Evolutionary conservation across 2,329 filamentous ascomycete genomes (phyloP), one percentile per base, ranked within the genome.

Genomic region (Sclerotiophoma versabilis): DNA sequence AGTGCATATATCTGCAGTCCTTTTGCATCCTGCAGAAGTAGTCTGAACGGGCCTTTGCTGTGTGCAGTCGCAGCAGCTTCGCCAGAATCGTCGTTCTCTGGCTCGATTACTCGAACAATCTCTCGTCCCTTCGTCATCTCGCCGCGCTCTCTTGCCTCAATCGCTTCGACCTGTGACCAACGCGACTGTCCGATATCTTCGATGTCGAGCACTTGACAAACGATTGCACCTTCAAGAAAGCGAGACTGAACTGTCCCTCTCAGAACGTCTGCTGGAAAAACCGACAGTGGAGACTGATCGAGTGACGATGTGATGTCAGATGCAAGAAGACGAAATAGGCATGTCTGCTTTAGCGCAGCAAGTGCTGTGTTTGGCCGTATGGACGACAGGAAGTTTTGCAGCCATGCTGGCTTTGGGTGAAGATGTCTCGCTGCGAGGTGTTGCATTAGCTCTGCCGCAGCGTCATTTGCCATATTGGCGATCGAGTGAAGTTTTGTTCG

Each of bases 161-260:
- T 85, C 27, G 87, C 86, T 73, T 97, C 92, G 26, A 96, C 84
- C 74, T 97, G 92, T 60, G 91, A 88, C 91, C 93, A 96, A 45
- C 89, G 84, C 64, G 89, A 92, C 46, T 84, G 82, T 2, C 87
- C 84, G 17, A 98, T 83, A 69, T 98, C 93, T 69, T 96, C 89
- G 7, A 98, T 81, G 65, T 96, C 92, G 1, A 96, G 78, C 0
- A 98, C 84, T 74, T 98, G 95, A 1, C 95, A 88, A 3, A 88
- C 80, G 0, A 93, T 80, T 26, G 91, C 84, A 1, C 81, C 81
- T 0, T 77, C 57, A 0, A 98, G 77, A 0, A 75, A 77, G 4
- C 78, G 75, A 54, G 91, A 85, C 59, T 83, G 80, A 9, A 82
- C 73, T 0, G 83, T 79, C 0, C 83, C 80, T 60, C 84, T 79